Evolutionary conservation across 2,329 filamentous ascomycete species (phyloP).

Genomic region (Aspergillus fijiensis): DNA sequence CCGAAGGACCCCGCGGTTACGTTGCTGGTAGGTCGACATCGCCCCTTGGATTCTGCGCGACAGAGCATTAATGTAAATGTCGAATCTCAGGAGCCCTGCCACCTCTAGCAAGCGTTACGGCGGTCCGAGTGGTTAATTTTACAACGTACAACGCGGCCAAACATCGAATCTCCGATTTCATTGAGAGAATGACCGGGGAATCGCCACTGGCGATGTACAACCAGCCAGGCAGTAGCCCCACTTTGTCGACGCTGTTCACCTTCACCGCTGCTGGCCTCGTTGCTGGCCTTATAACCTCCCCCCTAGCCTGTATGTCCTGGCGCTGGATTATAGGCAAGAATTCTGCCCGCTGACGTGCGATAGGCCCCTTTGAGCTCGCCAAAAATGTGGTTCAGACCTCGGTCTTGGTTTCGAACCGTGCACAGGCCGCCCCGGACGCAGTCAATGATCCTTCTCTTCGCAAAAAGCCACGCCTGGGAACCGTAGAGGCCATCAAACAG

Average conservation of each 20-base stretch:
- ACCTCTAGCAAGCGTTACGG: conserved; percentile 47
- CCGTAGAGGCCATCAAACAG: conserved; percentile 43
- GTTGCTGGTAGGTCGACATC: conserved; percentile 41
- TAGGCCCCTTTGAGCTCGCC: conserved; percentile 49
- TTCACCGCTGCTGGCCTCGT: conserved; percentile 45
- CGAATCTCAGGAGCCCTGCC: conserved; percentile 41
- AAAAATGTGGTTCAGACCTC: conserved; percentile 53
- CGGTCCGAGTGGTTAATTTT: conserved; percentile 47
- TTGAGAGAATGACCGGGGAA: conserved; percentile 42
- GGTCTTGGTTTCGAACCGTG: conserved; percentile 45
- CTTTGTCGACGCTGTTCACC: conserved; percentile 41
- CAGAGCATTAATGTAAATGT: conserved; percentile 3
- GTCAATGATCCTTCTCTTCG: conserved; percentile 36
- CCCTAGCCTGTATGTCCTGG: conserved; percentile 44
- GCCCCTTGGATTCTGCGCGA: neutral
- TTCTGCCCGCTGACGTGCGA: conserved; percentile 2
- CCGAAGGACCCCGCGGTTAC: conserved; percentile 49
- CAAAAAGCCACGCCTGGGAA: conserved; percentile 41
- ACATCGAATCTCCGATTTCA: conserved; percentile 39
- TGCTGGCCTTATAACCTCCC: conserved; percentile 43
- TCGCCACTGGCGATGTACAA: conserved; percentile 45
- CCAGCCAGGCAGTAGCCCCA: conserved; percentile 43
- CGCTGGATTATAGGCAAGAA: neutral
- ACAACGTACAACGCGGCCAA: conserved; percentile 48
- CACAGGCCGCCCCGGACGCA: conserved; percentile 38